Base-by-base conservation (phyloP, 805 yeast species). In the Myxozyma nipponensis region DNA sequence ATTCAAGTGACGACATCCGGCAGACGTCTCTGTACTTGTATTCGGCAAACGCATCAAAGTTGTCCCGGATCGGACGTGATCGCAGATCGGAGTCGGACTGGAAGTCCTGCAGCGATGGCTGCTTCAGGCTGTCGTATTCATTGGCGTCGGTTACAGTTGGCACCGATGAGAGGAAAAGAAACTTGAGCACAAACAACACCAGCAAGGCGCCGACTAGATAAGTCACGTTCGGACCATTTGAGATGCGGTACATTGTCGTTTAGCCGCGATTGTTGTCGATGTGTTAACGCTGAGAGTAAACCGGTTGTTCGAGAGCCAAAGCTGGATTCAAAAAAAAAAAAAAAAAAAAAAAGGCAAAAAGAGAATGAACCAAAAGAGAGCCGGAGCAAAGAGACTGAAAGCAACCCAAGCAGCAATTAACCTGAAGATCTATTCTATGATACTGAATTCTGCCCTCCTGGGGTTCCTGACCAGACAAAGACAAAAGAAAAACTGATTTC, bases 161-260 rank as follows among this genome's bases (percentile, higher is more conserved):
- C 32, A 13, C 7, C 13, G 48, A 39, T 10, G 57, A 26, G 34
- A 56, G 18, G 45, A 56, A 56, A 25, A 56, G 43, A 38, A 56
- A 46, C 41, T 51, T 47, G 44, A 56, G 28, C 18, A 56, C 59
- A 28, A 56, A 55, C 39, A 56, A 46, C 28, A 54, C 36, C 32
- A 55, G 53, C n/a, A 54, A 51, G 7, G 59, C 57, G 21, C 55
- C 58, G 46, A 56, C 52, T 24, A 54, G 39, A 44, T 52, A 56
- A 25, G 60, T 46, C 34, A 57, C 18, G 48, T 37, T 34, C 19
- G 39, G 22, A 37, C 36, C 41, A 25, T 52, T 26, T 54, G 30
- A 35, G 44, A 55, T 5, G 26, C 56, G 45, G 42, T n/a, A 10
- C 58, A 35, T 35, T n/a, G 21, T 28, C 32, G 32, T n/a, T n/a